Conservation (phyloP, 208 protist genomes). For the Crithidia sp. region DNA sequence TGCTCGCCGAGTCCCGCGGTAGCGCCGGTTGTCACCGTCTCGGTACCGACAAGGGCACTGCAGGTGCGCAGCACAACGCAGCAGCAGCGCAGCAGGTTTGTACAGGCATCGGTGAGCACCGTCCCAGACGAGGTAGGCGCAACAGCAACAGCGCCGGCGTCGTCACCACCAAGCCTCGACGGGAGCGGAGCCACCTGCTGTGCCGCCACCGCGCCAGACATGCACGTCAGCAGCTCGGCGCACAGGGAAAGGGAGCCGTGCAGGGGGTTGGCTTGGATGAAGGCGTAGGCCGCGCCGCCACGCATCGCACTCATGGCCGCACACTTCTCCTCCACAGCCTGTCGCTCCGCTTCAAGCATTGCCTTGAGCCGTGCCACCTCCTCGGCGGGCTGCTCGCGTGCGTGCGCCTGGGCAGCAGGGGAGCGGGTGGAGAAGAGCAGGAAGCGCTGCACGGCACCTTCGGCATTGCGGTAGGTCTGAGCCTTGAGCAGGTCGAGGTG, state of each 20-base stretch:
- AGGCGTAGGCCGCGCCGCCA: constrained; percentile 46
- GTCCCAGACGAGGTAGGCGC: not conserved
- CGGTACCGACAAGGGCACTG: constrained; percentile 43
- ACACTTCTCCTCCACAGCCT: constrained; percentile 31
- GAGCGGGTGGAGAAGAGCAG: constrained; percentile 39
- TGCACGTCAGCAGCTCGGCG: constrained; percentile 42
- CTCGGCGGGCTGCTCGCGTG: constrained; percentile 11
- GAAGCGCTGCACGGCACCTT: constrained; percentile 72
- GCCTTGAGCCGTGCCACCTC: constrained; percentile 33
- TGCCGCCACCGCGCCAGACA: constrained; percentile 7
- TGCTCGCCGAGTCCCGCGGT: constrained; percentile 2
- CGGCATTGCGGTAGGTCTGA: constrained; percentile 66
- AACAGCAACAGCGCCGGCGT: not conserved
- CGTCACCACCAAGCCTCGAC: no score
- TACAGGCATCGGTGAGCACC: constrained; percentile 29
- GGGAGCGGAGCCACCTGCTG: not conserved
- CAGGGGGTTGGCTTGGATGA: constrained; percentile 61
- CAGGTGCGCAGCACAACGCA: constrained; percentile 50
- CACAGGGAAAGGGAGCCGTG: constrained; percentile 80
- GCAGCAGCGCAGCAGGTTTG: constrained; percentile 52
- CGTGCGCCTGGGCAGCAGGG: constrained; percentile 7
- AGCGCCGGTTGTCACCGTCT: constrained; percentile 21
- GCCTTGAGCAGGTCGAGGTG: constrained; percentile 42
- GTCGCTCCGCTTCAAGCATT: constrained; percentile 27
- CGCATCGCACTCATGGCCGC: constrained; percentile 33